phyloP scores from a whole-genome alignment of 1,284 basidiomycete species.

The Puccinia hordei region DNA sequence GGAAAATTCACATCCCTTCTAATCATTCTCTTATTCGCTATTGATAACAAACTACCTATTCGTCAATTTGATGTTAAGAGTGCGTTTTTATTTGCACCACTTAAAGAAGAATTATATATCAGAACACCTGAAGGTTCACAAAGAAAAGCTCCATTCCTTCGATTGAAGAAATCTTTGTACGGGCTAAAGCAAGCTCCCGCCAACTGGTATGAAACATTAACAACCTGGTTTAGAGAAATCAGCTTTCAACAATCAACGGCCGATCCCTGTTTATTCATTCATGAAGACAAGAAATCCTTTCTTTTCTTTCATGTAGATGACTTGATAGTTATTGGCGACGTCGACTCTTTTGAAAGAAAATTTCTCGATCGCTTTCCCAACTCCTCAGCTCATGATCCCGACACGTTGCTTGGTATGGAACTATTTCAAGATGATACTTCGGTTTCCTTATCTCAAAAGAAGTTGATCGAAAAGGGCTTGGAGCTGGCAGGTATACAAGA shows the following conservation, averaged over 20 bases:
- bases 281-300: not conserved
- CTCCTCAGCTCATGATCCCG: not conserved
- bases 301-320: constrained; percentile 19
- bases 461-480: not conserved
- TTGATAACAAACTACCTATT: not conserved
- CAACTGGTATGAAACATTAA: not conserved
- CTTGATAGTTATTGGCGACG: not conserved
- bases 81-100: constrained; percentile 10
- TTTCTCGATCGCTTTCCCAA: not conserved
- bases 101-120: constrained; percentile 1
- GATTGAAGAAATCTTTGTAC: not conserved
- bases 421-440: not conserved
- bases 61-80: constrained; percentile 17
- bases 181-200: constrained; percentile 6
- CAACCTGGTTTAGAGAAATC: not conserved
- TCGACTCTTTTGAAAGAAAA: not conserved
- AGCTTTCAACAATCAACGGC: not conserved
- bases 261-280: not conserved
- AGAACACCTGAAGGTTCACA: not conserved
- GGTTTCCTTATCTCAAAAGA: not conserved
- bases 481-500: not conserved
- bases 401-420: not conserved
- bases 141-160: not conserved
- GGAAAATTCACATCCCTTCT: not conserved
- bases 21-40: not conserved